Evolutionary conservation across 1,284 basidiomycete genomes (phyloP), one percentile per base, ranked within the genome.

Genomic region (Pterula multifida): DNA sequence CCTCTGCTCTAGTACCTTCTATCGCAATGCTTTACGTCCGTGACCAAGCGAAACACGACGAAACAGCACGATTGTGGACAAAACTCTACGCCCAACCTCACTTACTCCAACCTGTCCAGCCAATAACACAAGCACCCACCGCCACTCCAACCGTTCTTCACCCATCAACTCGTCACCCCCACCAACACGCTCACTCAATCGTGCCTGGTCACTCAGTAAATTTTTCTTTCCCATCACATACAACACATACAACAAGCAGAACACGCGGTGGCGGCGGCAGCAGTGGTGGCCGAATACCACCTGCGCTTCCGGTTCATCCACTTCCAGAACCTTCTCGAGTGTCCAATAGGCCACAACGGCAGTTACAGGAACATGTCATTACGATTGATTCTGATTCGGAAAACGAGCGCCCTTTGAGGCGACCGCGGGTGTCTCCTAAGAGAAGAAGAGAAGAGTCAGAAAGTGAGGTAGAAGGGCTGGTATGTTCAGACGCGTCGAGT

Each of bases 11-110:
- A 85, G 86, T 89, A 3, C 81, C 85, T 1, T 71, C 74, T 0
- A 86, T 90, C 23, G 85, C 86, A 11, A 77, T 70, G 0, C 79
- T 86, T 60, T 90, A 81, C 56, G 61, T 70, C 6, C 75, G 76
- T 22, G 79, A 81, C 57, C 76, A 83, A 36, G 67, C 71, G 44
- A 68, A 70, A 49, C 84, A 89, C 59, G 81, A 86, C 58, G 63
- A 64, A 6, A 85, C 73, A 3, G 82, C 82, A 2, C 74, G 77
- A 6, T 68, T 76, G 54, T 83, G 76, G 82, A 83, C 80, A 1
- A 63, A 71, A 46, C 61, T 75, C 3, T 81, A 82, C 58, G 81
- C 82, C 0, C 69, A 65, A 23, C 76, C 76, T 11, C 68, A 68
- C 54, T 63, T 67, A 1, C 59, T 66, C 12, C 62, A 64, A n/a